phyloP scores from a whole-genome alignment of 257 asterid species.

The Linderniella brevidens region DNA sequence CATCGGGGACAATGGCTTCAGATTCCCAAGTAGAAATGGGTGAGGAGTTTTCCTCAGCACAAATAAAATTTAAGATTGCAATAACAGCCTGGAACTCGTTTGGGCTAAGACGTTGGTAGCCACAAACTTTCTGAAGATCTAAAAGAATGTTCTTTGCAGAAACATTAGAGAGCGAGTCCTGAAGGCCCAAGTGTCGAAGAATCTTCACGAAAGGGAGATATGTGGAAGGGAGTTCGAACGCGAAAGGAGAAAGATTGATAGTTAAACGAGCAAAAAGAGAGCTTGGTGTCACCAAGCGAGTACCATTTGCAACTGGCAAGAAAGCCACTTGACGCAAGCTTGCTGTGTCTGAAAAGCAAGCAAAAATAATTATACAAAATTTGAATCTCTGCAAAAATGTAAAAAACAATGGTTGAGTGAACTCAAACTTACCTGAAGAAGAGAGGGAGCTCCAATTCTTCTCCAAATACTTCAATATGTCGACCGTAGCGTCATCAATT shows the following conservation, averaged over 20 bases:
- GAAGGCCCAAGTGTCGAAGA: conserved; percentile 74
- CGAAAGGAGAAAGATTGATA: conserved; percentile 81
- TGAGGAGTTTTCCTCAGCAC: conserved; percentile 35
- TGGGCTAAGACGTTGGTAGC: conserved; percentile 83
- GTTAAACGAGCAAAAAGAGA: conserved; percentile 83
- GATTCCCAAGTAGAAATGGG: conserved; percentile 46
- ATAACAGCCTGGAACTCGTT: conserved; percentile 85
- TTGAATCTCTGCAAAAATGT: conserved; percentile 3
- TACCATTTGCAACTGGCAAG: conserved; percentile 91
- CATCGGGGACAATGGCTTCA: conserved; percentile 82
- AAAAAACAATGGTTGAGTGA: not conserved
- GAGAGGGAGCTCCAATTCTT: conserved; percentile 61
- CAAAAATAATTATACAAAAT: conserved; percentile 5
- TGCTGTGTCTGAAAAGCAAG: conserved; percentile 33
- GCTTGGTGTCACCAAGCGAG: conserved; percentile 79
- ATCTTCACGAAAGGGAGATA: conserved; percentile 75
- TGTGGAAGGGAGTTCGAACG: conserved; percentile 75
- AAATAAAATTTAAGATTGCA: conserved; percentile 58
- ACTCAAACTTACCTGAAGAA: conserved; percentile 43
- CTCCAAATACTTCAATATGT: conserved; percentile 61
- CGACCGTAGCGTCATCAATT: conserved; percentile 77
- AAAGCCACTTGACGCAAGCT: conserved; percentile 72
- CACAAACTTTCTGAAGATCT: conserved; percentile 72
- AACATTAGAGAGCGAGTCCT: conserved; percentile 51
- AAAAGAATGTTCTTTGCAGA: conserved; percentile 73